Percentiles rank a stretch among this genome's conserved stretches.
Conservation (phyloP, 2,329 filamentous ascomycete species). For the Dryadomyces quercivorus region DNA sequence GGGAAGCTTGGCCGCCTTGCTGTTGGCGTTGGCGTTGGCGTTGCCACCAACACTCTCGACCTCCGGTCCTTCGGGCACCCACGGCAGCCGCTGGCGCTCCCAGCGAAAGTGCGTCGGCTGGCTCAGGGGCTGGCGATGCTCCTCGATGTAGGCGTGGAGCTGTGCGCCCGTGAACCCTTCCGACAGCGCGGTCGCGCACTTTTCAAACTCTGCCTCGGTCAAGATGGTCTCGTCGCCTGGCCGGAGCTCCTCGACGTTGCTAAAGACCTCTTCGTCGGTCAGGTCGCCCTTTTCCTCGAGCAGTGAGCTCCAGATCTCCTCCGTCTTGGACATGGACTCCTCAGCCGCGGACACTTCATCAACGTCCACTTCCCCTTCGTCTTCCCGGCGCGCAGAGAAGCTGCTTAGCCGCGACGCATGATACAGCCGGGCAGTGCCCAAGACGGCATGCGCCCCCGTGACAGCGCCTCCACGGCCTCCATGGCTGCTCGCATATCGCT, state of each 20-base stretch:
- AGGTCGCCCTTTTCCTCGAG: slow-evolving; percentile 10
- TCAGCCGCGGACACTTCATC: neutral
- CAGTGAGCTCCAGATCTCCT: neutral
- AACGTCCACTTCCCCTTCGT: neutral
- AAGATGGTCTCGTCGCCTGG: slow-evolving; percentile 28
- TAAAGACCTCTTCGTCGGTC: slow-evolving; percentile 23
- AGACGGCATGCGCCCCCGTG: neutral
- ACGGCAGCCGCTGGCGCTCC: slow-evolving; percentile 18
- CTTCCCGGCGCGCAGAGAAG: neutral
- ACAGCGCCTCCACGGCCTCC: too few relatives aligned
- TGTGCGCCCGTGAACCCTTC: slow-evolving; percentile 35
- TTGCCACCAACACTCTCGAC: too few relatives aligned
- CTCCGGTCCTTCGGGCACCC: neutral
- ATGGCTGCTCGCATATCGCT: neutral
- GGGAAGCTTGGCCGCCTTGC: too few relatives aligned
- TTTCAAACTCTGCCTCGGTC: slow-evolving; percentile 26
- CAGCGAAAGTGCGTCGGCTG: slow-evolving; percentile 18
- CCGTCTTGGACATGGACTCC: neutral
- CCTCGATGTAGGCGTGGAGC: slow-evolving; percentile 28
- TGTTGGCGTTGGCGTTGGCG: too few relatives aligned
- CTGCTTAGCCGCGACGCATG: neutral
- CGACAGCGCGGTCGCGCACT: slow-evolving; percentile 26
- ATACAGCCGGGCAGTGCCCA: neutral
- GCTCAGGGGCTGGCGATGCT: neutral
- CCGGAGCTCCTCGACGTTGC: slow-evolving; percentile 36